A percentile compares a stretch with the other conserved stretches of the same genome.
Conservation (phyloP, 805 yeast species). For the Kuraishia capsulata region DNA sequence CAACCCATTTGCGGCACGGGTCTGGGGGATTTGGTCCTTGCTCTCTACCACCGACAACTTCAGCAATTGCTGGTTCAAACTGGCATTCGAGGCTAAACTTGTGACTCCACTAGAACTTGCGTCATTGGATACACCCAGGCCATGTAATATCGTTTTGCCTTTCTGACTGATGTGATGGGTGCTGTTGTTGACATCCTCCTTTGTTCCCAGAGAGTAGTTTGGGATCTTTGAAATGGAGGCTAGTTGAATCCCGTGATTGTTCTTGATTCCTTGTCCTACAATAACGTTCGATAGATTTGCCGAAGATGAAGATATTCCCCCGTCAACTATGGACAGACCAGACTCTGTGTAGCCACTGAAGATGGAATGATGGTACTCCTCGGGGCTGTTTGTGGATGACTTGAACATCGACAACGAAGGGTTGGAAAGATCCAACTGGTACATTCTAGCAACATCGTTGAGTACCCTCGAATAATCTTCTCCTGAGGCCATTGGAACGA, state of each 20-base stretch:
- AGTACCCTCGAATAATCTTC: neutral
- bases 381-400: constrained; percentile 2
- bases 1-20: constrained; percentile 2
- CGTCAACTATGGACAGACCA: constrained; percentile 1
- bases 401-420: neutral
- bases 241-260: constrained; percentile 22
- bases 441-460: neutral
- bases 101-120: neutral
- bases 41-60: constrained; percentile 10
- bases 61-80: constrained; percentile 8
- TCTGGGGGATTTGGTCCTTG: neutral
- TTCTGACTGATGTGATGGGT: constrained; percentile 5
- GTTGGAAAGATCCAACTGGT: constrained; percentile 2
- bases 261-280: constrained; percentile 24
- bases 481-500: too few relatives aligned
- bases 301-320: neutral
- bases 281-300: constrained; percentile 6
- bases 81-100: constrained; percentile 1
- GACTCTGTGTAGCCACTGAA: constrained; percentile 1
- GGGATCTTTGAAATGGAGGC: constrained; percentile 22
- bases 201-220: constrained; percentile 21
- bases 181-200: constrained; percentile 5
- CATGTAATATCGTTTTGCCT: constrained; percentile 8
- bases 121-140: constrained; percentile 6
- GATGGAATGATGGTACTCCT: constrained; percentile 3